Evolutionary conservation across 441 rosid genomes (phyloP), one percentile per base, ranked within the genome.

Genomic region (Metrosideros polymorpha): DNA sequence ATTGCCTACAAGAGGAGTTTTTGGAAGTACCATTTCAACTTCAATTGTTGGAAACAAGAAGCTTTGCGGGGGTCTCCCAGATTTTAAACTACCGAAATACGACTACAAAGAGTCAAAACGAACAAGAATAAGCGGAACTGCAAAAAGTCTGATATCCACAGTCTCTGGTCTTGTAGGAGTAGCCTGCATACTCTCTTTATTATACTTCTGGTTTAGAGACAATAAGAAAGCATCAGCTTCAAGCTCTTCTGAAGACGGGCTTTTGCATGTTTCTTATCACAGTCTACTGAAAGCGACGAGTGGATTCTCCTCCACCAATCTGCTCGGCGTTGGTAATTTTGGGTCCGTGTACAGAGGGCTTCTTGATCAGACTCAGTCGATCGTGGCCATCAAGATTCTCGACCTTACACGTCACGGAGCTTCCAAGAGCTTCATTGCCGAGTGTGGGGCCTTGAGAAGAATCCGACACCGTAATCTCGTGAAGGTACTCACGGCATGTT

Each of bases 61-160:
- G 71, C 71, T 59, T 59, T 59, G 35, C 1, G 35, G 71, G 35
- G 71, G 35, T 59, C 4, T 59, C 0, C 71, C 18, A 14, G 35
- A 59, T 29, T 59, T 59, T 29, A 18, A n/a, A 14, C 22, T 59
- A 1, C 5, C 35, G 0, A 59, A 59, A 6, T 59, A 39, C 4
- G 2, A 29, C 5, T 59, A 15, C 5, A 7, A 59, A 29, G 71
- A 14, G 39, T 29, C 71, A 59, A 59, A 59, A 14, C 10, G 0
- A 0, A 29, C 1, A 2, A 7, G 71, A 59, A 29, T 29, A 59
- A 59, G 9, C 0, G 1, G 0, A 3, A 6, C 2, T 1, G 0
- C 22, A 29, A 59, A 59, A 15, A 1, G 7, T 29, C 0, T 7
- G 6, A 59, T 59, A 15, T 29, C 22, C 39, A 3, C 2, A 6